Evolutionary conservation across 78 protist species (phyloP).

Genomic region (Isochrysis galbana): DNA sequence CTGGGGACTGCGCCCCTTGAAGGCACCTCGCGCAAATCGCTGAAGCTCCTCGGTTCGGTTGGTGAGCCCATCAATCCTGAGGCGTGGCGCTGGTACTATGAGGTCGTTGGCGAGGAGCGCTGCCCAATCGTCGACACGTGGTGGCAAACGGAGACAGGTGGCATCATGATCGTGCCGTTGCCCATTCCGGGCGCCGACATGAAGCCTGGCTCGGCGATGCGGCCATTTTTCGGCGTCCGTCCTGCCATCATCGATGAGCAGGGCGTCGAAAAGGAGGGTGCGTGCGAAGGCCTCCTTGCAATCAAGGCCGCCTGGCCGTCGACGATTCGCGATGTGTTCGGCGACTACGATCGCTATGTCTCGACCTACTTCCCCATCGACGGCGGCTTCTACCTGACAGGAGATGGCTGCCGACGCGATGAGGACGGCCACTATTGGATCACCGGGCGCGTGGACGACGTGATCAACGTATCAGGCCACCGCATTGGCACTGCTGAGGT

Average conservation of each 20-base stretch:
- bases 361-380: constrained; percentile 65
- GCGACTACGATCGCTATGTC: constrained; percentile 70
- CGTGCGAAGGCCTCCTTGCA: constrained; percentile 54
- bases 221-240: constrained; percentile 90
- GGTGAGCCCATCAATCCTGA: constrained; percentile 29
- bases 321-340: constrained; percentile 70
- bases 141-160: constrained; percentile 98
- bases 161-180: constrained; percentile 80
- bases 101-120: constrained; percentile 75
- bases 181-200: constrained; percentile 75
- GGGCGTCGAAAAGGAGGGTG: constrained; percentile 29
- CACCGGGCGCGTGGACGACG: constrained; percentile 90
- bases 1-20: constrained; percentile 63
- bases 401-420: constrained; percentile 83
- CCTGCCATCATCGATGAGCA: constrained; percentile 53
- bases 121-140: constrained; percentile 92
- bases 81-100: constrained; percentile 89
- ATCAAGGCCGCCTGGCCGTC: constrained; percentile 81
- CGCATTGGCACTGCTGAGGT: constrained; percentile 93
- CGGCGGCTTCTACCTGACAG: constrained; percentile 85
- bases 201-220: constrained; percentile 87
- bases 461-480: constrained; percentile 86
- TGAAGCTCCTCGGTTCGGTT: constrained; percentile 61
- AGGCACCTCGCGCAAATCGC: constrained; percentile 43
- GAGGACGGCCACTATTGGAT: constrained; percentile 88